A percentile compares a stretch with the other conserved stretches of the same genome.
These are phyloP conservation scores for Ceratocystis smalleyi DNA, from an alignment of 2,329 filamentous ascomycete genomes.

Conservation along the genomic window DNA sequence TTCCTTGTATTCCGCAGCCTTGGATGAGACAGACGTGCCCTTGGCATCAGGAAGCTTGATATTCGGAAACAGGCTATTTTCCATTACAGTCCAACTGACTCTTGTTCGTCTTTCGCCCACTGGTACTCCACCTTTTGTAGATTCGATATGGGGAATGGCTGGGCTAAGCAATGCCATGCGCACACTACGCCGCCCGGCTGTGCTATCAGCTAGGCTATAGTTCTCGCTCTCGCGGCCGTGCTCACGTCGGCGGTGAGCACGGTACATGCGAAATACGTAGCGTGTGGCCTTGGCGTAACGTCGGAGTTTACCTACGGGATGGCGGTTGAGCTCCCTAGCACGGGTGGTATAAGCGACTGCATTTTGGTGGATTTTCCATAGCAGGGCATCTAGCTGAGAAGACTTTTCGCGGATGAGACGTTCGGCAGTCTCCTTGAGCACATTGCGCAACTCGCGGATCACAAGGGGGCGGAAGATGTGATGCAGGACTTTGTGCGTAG, in stretches of 20 bases:
- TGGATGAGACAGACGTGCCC: slow-evolving; percentile 52
- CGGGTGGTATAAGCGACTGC: slow-evolving; percentile 57
- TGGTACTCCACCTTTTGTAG: neutral
- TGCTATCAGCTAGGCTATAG: neutral
- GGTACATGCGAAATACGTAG: slow-evolving; percentile 5
- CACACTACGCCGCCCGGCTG: neutral
- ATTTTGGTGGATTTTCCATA: slow-evolving; percentile 68
- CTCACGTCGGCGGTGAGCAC: slow-evolving; percentile 1
- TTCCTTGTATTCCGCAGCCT: slow-evolving; percentile 87
- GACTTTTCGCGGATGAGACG: slow-evolving; percentile 77
- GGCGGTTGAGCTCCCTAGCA: slow-evolving; percentile 43
- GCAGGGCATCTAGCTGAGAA: slow-evolving; percentile 53
- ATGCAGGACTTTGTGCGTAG: slow-evolving; percentile 87
- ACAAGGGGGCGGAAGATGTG: slow-evolving; percentile 72
- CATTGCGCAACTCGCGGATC: slow-evolving; percentile 68
- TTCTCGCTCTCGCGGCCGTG: neutral
- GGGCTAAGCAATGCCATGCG: neutral
- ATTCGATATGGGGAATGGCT: neutral
- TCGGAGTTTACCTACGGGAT: slow-evolving; percentile 68
- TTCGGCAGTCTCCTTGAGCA: slow-evolving; percentile 73
- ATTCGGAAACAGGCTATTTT: slow-evolving; percentile 79
- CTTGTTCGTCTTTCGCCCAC: slow-evolving; percentile 30
- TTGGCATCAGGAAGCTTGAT: slow-evolving; percentile 56
- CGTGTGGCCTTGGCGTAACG: slow-evolving; percentile 46
- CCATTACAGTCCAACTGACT: slow-evolving; percentile 25